Conservation (phyloP, 2,329 filamentous ascomycete species). For the Biscogniauxia marginata region DNA sequence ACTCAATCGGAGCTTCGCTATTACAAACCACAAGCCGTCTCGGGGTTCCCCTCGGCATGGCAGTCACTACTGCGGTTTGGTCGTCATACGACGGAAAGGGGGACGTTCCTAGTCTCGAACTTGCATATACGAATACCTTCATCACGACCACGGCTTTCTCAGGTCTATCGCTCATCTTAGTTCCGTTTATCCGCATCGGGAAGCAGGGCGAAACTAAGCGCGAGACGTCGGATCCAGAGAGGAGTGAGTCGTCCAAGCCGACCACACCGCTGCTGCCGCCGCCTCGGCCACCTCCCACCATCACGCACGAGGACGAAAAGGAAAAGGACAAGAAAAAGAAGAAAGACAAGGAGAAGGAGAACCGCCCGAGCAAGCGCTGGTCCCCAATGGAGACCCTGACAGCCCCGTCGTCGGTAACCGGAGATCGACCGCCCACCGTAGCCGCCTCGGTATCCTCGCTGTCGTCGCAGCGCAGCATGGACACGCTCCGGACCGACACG, state of each 20-base stretch:
- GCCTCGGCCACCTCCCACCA: background rate
- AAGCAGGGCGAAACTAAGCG: constrained; percentile 21
- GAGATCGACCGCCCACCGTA: constrained; percentile 19
- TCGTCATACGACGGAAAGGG: constrained; percentile 28
- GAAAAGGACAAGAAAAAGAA: background rate
- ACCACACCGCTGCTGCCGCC: background rate
- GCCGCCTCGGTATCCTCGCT: constrained; percentile 28
- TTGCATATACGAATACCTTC: constrained; percentile 33
- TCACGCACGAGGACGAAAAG: background rate
- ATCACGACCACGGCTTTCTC: constrained; percentile 31
- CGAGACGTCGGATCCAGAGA: constrained; percentile 4
- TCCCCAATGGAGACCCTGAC: constrained; percentile 28
- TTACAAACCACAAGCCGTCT: constrained; percentile 32
- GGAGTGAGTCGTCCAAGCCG: background rate
- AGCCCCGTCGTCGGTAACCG: constrained; percentile 7
- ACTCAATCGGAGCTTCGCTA: constrained; percentile 32
- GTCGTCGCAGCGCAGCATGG: constrained; percentile 24
- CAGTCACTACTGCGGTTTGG: constrained; percentile 35
- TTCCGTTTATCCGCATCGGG: constrained; percentile 33
- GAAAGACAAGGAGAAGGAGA: constrained; percentile 12
- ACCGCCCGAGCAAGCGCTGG: constrained; percentile 33
- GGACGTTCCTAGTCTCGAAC: constrained; percentile 17
- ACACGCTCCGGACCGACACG: constrained; percentile 22
- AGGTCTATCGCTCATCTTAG: constrained; percentile 28
- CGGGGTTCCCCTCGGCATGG: constrained; percentile 32